Percentiles rank a stretch among this genome's conserved stretches.
Conservation (phyloP, 1,284 basidiomycete species). For the Pseudozyma hubeiensis region DNA sequence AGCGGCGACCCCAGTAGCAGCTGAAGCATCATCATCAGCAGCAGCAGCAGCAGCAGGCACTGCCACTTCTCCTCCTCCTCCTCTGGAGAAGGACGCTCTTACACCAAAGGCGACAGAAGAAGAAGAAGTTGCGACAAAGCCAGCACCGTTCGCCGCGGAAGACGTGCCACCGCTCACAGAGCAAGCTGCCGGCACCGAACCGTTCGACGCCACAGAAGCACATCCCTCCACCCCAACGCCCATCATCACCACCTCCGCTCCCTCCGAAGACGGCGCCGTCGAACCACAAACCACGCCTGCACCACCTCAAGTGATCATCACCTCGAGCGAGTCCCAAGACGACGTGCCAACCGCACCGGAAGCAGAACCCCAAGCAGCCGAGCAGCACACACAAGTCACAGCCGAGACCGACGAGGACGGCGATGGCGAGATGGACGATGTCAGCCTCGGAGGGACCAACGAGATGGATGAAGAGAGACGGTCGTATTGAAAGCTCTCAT, state of each 20-base stretch:
- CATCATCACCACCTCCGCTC: slow-evolving; percentile 42
- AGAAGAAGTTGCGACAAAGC: background rate
- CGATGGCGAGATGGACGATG: slow-evolving; percentile 49
- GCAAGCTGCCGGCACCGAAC: background rate
- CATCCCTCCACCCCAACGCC: slow-evolving; percentile 10
- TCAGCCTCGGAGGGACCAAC: slow-evolving; percentile 31
- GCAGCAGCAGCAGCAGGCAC: slow-evolving; percentile 2
- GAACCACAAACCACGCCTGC: slow-evolving; percentile 7
- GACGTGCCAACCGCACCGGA: background rate
- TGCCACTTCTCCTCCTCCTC: slow-evolving; percentile 23
- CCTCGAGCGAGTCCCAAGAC: slow-evolving; percentile 24
- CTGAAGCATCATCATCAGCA: slow-evolving; percentile 2
- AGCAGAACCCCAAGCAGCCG: background rate
- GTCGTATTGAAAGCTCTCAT: slow-evolving; percentile 1
- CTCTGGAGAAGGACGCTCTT: slow-evolving; percentile 27
- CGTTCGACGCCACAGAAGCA: slow-evolving; percentile 11
- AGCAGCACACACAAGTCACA: background rate
- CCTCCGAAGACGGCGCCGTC: slow-evolving; percentile 29
- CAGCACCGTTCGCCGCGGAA: slow-evolving; percentile 14
- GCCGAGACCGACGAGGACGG: slow-evolving; percentile 24
- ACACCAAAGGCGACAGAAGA: background rate
- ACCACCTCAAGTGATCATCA: slow-evolving; percentile 40
- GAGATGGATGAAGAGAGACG: slow-evolving; percentile 19
- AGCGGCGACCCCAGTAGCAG: background rate
- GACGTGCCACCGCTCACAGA: slow-evolving; percentile 8